Percentiles rank a stretch among this genome's conserved stretches.
Conservation (phyloP, 352 stramenopile species). For the Phytophthora syringae region DNA sequence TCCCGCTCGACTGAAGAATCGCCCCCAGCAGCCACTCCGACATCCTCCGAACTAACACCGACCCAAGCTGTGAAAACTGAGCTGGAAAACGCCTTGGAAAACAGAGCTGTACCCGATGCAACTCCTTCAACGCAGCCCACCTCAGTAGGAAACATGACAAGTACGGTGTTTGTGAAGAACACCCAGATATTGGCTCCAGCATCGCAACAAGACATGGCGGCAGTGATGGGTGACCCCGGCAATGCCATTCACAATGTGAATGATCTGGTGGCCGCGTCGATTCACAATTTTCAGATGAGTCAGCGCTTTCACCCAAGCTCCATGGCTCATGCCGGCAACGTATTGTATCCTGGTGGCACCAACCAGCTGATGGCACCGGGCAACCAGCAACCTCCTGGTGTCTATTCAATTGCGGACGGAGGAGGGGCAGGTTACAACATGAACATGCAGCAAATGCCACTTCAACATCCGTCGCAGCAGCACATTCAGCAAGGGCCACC, state of each 20-base stretch:
- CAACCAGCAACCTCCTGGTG: conserved; percentile 31
- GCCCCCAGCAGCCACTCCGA: conserved; percentile 22
- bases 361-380: conserved; percentile 33
- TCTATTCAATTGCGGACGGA: conserved; percentile 58
- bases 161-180: conserved; percentile 38
- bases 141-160: conserved; percentile 21
- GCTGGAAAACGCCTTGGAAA: conserved; percentile 23
- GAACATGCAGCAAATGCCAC: conserved; percentile 36
- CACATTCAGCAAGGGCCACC: conserved; percentile 28
- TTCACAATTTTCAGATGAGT: conserved; percentile 80
- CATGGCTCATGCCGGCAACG: conserved; percentile 24
- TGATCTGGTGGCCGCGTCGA: conserved; percentile 71
- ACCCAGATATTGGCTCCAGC: conserved; percentile 21
- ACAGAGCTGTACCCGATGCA: conserved; percentile 12
- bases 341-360: conserved; percentile 34
- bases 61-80: conserved; percentile 30
- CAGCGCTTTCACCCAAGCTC: conserved; percentile 59
- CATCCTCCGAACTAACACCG: conserved; percentile 2
- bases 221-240: conserved; percentile 17
- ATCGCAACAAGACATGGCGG: conserved; percentile 28
- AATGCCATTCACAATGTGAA: conserved; percentile 64
- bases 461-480: conserved; percentile 24
- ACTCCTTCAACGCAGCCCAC: conserved; percentile 8
- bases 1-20: conserved; percentile 46
- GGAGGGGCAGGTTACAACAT: conserved; percentile 38